Conservation (phyloP, 2,329 filamentous ascomycete species). For the Fusarium cicatricum region DNA sequence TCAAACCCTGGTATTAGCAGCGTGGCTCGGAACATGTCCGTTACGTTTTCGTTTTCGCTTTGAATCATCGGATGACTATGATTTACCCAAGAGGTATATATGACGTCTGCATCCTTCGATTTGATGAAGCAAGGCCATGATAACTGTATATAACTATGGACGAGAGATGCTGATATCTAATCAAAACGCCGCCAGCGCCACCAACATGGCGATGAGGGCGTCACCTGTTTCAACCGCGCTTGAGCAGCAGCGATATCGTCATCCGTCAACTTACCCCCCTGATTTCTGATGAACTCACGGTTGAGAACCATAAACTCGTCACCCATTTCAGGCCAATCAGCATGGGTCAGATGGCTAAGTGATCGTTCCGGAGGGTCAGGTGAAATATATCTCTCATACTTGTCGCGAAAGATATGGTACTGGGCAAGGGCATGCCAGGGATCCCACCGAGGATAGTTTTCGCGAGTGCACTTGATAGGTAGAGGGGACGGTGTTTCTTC, state of each 20-base stretch:
- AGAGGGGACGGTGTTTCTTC: not conserved
- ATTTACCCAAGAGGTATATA: too few relatives aligned
- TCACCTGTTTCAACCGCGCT: not conserved
- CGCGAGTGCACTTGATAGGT: not conserved
- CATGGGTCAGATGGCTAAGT: not conserved
- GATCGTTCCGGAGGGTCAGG: not conserved
- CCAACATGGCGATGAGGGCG: not conserved
- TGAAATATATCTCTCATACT: not conserved
- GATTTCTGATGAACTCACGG: not conserved
- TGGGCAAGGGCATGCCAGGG: constrained; percentile 1
- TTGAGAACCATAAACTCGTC: not conserved
- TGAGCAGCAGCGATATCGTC: not conserved
- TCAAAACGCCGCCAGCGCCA: too few relatives aligned
- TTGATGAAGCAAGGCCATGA: too few relatives aligned
- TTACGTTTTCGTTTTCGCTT: too few relatives aligned
- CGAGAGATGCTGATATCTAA: too few relatives aligned
- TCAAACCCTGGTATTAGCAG: not conserved
- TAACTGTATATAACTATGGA: too few relatives aligned
- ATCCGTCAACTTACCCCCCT: not conserved
- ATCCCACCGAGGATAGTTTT: constrained; percentile 21
- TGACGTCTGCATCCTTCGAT: too few relatives aligned
- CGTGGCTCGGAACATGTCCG: not conserved
- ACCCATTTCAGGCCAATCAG: constrained; percentile 11
- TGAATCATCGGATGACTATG: too few relatives aligned
- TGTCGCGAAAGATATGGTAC: constrained; percentile 24